These are phyloP conservation scores for Phytophthora megakarya DNA, from an alignment of 352 stramenopile species.

Conservation along the genomic window DNA sequence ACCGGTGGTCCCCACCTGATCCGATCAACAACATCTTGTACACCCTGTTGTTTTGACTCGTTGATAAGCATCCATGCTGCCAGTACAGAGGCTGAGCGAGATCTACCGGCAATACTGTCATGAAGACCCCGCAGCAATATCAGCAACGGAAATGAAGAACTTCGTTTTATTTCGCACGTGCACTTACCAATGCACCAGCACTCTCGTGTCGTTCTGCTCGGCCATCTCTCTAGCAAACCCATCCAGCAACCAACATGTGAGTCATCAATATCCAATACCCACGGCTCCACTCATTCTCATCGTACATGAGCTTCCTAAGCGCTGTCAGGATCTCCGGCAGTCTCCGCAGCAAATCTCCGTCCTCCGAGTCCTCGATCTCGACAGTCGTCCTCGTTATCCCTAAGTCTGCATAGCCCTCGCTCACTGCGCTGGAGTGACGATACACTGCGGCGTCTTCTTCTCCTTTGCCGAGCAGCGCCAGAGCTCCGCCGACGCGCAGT, in stretches of 20 bases:
- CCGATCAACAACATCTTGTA: conserved; percentile 43
- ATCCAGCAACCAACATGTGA: not conserved
- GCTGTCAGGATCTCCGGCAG: conserved; percentile 47
- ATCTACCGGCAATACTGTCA: conserved; percentile 69
- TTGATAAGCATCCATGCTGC: conserved; percentile 56
- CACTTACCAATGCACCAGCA: conserved; percentile 75
- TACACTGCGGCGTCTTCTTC: conserved; percentile 28
- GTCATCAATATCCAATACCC: not conserved
- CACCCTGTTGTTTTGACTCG: conserved; percentile 19
- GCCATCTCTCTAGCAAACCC: conserved; percentile 37
- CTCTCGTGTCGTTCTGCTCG: conserved; percentile 41
- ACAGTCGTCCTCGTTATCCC: conserved; percentile 31
- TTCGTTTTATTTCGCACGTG: too few species aligned
- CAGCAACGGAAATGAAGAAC: too few species aligned
- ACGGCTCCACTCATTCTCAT: not conserved
- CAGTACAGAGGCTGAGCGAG: conserved; percentile 59
- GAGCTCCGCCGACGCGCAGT: conserved; percentile 42
- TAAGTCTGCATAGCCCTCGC: conserved; percentile 6
- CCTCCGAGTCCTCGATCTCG: conserved; percentile 56
- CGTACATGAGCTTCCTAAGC: conserved; percentile 47
- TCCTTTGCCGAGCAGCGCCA: conserved; percentile 48
- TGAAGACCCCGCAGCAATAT: not conserved
- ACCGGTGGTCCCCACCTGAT: conserved; percentile 56
- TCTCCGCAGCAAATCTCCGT: conserved; percentile 52
- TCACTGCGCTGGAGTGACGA: not conserved